Conservation (phyloP, 441 rosid genomes). For the Biscutella auriculata region DNA sequence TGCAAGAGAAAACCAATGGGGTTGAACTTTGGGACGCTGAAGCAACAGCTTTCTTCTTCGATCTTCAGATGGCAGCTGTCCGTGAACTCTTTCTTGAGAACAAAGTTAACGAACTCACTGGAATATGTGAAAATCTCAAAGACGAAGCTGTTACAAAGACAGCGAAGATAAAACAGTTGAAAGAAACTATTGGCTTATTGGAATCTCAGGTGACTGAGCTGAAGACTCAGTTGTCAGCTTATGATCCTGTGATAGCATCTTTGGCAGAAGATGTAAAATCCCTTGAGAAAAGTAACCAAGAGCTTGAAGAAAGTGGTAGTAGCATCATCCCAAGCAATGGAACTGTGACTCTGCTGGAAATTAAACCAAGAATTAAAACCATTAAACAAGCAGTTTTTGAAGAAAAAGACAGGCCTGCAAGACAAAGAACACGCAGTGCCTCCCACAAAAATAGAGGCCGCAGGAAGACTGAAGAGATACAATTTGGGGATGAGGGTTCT, state of each 20-base stretch:
- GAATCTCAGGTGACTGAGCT: conserved; percentile 44
- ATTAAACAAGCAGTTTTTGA: conserved; percentile 37
- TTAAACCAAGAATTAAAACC: conserved; percentile 39
- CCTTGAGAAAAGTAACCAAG: conserved; percentile 30
- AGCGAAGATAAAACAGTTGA: conserved; percentile 34
- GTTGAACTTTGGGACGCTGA: conserved; percentile 60
- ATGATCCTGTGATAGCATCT: conserved; percentile 40
- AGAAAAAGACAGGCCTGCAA: conserved; percentile 26
- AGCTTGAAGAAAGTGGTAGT: conserved; percentile 10
- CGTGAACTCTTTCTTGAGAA: conserved; percentile 51
- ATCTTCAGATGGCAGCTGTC: conserved; percentile 45
- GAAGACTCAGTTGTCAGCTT: conserved; percentile 41
- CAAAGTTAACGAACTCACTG: conserved; percentile 48
- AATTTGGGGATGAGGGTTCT: conserved; percentile 21
- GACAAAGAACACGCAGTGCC: conserved; percentile 19
- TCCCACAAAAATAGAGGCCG: conserved; percentile 6
- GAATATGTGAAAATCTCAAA: conserved; percentile 39
- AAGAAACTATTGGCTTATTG: conserved; percentile 34
- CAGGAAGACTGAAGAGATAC: conserved; percentile 17
- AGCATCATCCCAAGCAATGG: conserved; percentile 1
- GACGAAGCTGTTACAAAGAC: conserved; percentile 29
- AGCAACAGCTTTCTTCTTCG: conserved; percentile 58
- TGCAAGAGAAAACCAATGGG: conserved; percentile 50
- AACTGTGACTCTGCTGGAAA: conserved; percentile 21
- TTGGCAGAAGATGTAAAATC: conserved; percentile 32